Base-by-base conservation (phyloP, 1,284 basidiomycete species). In the Sanghuangporus sanghuang region DNA sequence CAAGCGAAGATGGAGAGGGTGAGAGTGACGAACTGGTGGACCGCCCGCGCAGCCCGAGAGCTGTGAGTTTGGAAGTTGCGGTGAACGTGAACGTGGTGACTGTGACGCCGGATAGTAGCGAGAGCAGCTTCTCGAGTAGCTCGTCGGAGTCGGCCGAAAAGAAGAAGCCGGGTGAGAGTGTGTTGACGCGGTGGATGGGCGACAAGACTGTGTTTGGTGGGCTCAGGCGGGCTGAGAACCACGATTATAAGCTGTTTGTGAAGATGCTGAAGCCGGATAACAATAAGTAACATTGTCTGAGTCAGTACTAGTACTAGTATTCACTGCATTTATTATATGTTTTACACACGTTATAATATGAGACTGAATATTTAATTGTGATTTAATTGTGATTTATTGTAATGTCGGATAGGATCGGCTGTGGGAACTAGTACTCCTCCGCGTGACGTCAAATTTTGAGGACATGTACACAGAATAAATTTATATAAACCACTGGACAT, bases 171-270 rank as follows among this genome's bases (percentile, higher is more conserved):
- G 60, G 21, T 7, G 60, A 61, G 40, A 61, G 52, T 6, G 48
- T 61, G 18, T 4, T 61, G 27, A 16, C 39, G 6, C 38, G 44
- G 23, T 61, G 60, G 62, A 11, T 63, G 6, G 49, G 49, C 14
- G 62, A 54, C 27, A 58, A 54, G 49, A 35, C 62, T 53, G 32
- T 35, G 2, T 59, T 63, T 36, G 32, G 38, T 11, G 62, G 62
- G 1, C 23, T 59, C 11, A 36, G 14, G 9, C 23, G 46, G 36
- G 39, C 56, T 9, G 50, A 52, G 48, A 52, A 58, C 23, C 62
- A 63, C 27, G 62, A 63, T 27, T 63, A 42, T 27, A 54, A 59
- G 42, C 35, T 63, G 32, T 42, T 63, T 21, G 56, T 63, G 18
- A 58, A 18, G 36, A 59, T 63, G n/a, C n/a, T n/a, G n/a, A n/a